phyloP scores from a whole-genome alignment of 2,329 filamentous ascomycete species.

The Anisogramma anomala region DNA sequence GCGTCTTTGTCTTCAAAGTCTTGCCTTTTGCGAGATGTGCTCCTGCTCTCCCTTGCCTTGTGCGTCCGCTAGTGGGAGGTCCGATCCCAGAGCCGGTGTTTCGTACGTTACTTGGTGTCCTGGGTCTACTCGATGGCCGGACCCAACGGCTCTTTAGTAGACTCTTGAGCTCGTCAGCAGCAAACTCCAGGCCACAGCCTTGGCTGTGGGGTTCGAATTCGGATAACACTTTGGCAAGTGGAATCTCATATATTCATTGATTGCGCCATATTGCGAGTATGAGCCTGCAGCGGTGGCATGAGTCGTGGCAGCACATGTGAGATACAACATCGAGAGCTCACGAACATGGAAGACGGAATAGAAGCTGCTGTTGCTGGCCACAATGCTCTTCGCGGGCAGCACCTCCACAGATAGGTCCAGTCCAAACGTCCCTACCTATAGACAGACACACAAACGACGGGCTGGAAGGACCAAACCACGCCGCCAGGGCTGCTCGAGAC shows the following conservation, averaged over 20 bases:
- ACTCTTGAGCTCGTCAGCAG: background rate
- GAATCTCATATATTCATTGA: slow-evolving; percentile 7
- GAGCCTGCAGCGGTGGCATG: slow-evolving; percentile 6
- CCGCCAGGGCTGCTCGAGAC: slow-evolving; percentile 7
- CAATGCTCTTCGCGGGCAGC: too few relatives aligned
- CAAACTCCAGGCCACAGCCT: background rate
- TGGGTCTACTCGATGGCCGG: background rate
- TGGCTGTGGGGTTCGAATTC: background rate
- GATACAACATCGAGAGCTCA: too few relatives aligned
- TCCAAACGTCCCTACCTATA: too few relatives aligned
- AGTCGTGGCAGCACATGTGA: background rate
- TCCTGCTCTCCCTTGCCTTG: background rate
- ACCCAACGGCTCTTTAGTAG: background rate
- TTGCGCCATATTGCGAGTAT: background rate
- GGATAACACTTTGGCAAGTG: background rate
- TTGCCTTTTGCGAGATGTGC: too few relatives aligned
- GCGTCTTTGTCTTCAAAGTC: too few relatives aligned
- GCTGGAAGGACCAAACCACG: background rate
- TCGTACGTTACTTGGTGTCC: background rate
- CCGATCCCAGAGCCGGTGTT: background rate
- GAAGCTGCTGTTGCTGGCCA: too few relatives aligned
- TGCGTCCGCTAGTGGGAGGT: background rate
- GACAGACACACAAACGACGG: background rate
- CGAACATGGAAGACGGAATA: too few relatives aligned
- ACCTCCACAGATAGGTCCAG: too few relatives aligned